Evolutionary conservation across 2,329 filamentous ascomycete genomes (phyloP).

Genomic region (Calonectria crousiana): DNA sequence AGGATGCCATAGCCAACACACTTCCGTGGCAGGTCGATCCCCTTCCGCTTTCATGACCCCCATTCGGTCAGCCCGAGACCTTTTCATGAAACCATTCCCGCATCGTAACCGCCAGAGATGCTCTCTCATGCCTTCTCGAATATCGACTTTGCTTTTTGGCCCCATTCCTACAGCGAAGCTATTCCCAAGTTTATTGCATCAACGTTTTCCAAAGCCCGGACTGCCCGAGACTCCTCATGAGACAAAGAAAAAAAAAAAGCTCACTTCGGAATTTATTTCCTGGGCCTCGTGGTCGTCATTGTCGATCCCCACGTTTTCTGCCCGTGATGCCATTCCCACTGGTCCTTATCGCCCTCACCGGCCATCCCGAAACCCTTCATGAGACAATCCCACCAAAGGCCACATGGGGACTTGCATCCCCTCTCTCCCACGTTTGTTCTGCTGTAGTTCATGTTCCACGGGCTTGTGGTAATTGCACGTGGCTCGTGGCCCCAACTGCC

Average conservation of each 20-base stretch:
- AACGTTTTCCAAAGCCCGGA: background rate
- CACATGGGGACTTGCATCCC: conserved; percentile 4
- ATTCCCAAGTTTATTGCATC: background rate
- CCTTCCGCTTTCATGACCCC: background rate
- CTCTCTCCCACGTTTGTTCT: background rate
- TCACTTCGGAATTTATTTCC: background rate
- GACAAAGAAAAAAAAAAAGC: background rate
- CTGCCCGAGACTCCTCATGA: conserved; percentile 5
- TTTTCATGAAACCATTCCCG: conserved; percentile 7
- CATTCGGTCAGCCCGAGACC: conserved; percentile 1
- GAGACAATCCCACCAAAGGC: background rate
- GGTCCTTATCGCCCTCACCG: background rate
- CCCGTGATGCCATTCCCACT: conserved; percentile 9
- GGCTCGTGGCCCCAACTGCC: background rate
- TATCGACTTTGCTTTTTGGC: background rate
- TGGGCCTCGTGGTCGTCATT: background rate
- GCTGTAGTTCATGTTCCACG: background rate
- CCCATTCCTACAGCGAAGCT: background rate
- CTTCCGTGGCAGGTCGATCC: background rate
- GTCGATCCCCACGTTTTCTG: background rate
- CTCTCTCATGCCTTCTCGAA: background rate
- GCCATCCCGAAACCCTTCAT: conserved; percentile 12
- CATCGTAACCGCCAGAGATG: background rate
- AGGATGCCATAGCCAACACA: background rate
- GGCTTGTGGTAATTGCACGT: background rate